Percentiles rank a stretch among this genome's conserved stretches.
phyloP scores from a whole-genome alignment of 192 early-diverging fungal species.

The Spinellus fusiger region DNA sequence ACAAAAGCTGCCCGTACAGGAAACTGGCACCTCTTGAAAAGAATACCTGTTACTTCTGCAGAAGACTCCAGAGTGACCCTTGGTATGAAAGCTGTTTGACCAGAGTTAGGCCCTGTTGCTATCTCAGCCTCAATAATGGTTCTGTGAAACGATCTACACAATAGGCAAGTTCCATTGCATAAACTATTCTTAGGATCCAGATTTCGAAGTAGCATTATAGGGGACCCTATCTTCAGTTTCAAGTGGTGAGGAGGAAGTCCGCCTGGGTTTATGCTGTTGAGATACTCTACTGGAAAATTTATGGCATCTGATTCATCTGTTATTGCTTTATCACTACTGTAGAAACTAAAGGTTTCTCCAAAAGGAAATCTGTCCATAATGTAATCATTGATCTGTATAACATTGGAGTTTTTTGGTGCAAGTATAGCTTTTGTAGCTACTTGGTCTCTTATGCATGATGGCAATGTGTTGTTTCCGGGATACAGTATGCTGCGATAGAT shows the following conservation, averaged over 20 bases:
- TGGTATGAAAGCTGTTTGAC: background rate
- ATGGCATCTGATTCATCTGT: no score
- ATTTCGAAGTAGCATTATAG: no score
- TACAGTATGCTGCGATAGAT: background rate
- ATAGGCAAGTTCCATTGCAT: no score
- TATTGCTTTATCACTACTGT: background rate
- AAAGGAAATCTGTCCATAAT: background rate
- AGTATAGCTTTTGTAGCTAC: background rate
- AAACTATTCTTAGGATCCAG: no score
- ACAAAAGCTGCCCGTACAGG: slow-evolving; percentile 11
- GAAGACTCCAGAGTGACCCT: background rate
- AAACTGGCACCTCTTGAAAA: slow-evolving; percentile 12
- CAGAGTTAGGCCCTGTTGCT: no score
- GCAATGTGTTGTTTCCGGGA: background rate
- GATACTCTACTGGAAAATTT: no score
- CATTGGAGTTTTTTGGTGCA: background rate
- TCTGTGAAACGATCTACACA: no score
- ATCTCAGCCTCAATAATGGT: no score
- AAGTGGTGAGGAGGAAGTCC: no score
- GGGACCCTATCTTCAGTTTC: no score
- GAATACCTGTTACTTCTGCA: background rate
- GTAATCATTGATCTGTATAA: background rate
- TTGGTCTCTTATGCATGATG: background rate
- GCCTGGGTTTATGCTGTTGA: no score
- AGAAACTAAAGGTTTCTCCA: background rate